Base-by-base conservation (phyloP, 805 yeast genomes). In the Danielia reshetovae region DNA sequence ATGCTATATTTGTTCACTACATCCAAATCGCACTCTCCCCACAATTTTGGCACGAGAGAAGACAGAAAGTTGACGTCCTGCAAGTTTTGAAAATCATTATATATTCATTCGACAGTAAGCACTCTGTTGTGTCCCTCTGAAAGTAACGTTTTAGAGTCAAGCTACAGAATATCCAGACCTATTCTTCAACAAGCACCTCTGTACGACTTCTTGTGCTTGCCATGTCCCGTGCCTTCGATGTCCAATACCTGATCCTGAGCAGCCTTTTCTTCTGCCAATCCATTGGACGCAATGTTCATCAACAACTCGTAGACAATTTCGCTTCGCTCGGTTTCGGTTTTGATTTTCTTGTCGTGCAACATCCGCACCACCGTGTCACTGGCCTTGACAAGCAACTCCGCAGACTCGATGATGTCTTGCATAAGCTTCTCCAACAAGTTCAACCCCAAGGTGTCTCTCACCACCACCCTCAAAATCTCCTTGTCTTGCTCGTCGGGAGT, bases 381-480 rank as follows among this genome's bases (percentile, higher is more conserved):
- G 3, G 84, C 63, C 30, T 61, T 60, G 38, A 72, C 62, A 46
- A 83, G 67, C 18, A 74, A 57, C 52, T 81, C 79, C 21, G 72
- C 65, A 24, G 70, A 62, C 30, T 68, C 67, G 32, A 75, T 66
- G 27, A 78, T 71, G 49, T 79, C 88, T 39, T 65, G 68, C 77
- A 83, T 74, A 42, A 85, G 41, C 36, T 46, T 49, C 17, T 51
- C 53, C 38, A 51, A 35, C 39, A 51, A 62, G 55, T 70, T 64
- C 42, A 81, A 65, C 30, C 83, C 71, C 55, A 88, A 64, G 35
- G 81, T 78, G 46, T 72, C 74, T 51, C 94, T 75, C 34, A 85
- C 87, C 10, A 88, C 96, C 17, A 89, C 85, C 52, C 97, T 75
- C 43, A 88, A 68, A 39, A 87, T 83, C 60, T 89, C 95, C 40